Evolutionary conservation across 441 rosid genomes (phyloP).

Genomic region (Mallotus japonicus): DNA sequence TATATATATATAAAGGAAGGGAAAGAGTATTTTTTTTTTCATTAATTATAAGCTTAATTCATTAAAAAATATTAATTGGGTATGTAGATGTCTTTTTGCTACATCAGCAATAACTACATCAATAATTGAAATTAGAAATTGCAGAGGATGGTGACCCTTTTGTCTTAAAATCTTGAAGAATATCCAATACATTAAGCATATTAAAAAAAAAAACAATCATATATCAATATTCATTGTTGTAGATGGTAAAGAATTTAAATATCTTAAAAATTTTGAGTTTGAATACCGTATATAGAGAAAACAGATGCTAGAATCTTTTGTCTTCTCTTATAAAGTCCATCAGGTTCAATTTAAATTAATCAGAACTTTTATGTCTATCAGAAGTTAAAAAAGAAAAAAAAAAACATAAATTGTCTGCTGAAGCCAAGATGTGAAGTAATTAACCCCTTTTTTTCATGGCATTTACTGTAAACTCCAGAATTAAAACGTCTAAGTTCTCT

Average conservation of each 20-base stretch:
- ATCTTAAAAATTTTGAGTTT: too few relatives aligned
- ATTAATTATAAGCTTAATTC: not conserved
- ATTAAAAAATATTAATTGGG: conserved; percentile 9
- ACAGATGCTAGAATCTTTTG: too few relatives aligned
- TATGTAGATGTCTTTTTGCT: conserved; percentile 3
- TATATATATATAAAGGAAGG: too few relatives aligned
- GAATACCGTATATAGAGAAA: too few relatives aligned
- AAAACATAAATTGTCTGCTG: not conserved
- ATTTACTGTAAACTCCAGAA: not conserved
- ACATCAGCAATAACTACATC: conserved; percentile 28
- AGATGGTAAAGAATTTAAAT: too few relatives aligned
- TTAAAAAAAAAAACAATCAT: too few relatives aligned
- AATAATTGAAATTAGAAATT: conserved; percentile 42
- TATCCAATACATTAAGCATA: not conserved
- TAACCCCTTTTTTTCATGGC: not conserved
- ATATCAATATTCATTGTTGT: too few relatives aligned
- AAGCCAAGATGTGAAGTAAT: not conserved
- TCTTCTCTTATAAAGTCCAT: too few relatives aligned
- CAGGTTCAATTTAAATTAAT: too few relatives aligned
- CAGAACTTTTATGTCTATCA: too few relatives aligned
- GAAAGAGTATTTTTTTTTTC: too few relatives aligned
- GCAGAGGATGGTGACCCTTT: conserved; percentile 30
- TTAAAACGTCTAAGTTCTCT: too few relatives aligned
- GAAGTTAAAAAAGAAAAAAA: not conserved
- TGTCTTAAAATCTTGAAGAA: conserved; percentile 29